Evolutionary conservation across 495 filamentous ascomycete species (phyloP), one percentile per base, ranked within the genome.

Genomic region (Chlorociboria aeruginascens): DNA sequence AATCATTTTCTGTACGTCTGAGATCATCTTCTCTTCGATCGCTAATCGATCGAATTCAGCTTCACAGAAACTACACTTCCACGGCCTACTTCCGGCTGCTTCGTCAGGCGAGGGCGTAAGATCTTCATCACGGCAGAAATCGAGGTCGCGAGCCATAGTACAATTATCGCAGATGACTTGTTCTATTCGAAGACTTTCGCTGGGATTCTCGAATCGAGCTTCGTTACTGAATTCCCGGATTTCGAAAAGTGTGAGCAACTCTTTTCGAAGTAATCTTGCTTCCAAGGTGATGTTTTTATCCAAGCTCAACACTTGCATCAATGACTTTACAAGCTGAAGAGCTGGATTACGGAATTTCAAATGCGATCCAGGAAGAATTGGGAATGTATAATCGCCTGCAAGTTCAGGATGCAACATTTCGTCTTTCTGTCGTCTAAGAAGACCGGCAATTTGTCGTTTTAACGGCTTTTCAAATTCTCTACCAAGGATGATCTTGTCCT

Each of bases 121-220:
- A 45, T 86, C 81, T 56, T 86, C 85, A 55, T 96, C 89, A n/a
- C 92, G 83, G 61, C 92, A 98, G 12, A 98, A 73, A 58, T 98
- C 93, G 35, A 96, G 71, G 60, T 96, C 89, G 14, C 88, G 81
- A 12, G 84, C 75, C 66, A 89, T 72, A 49, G 87, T 92, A 65
- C 93, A 97, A 54, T 82, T 81, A 38, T 82, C 78, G 64, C 93
- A 97, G 47, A 85, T 81, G 38, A 95, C 68, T 59, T 89, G 83
- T 3, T 74, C 59, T 10, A 98, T 66, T 48, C 74, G 79, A 11
- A 95, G 68, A 33, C 71, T 81, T 41, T 80, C 78, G 51, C 81
- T 85, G 0, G 92, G 92, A 59, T 98, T 97, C 49, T 76, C 72
- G 66, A 95, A 98, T 7, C 76, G 72, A 35, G 83, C 92, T 42